Evolutionary conservation across 2,329 filamentous ascomycete genomes (phyloP), one percentile per base, ranked within the genome.

Genomic region (Claviceps spartinae): DNA sequence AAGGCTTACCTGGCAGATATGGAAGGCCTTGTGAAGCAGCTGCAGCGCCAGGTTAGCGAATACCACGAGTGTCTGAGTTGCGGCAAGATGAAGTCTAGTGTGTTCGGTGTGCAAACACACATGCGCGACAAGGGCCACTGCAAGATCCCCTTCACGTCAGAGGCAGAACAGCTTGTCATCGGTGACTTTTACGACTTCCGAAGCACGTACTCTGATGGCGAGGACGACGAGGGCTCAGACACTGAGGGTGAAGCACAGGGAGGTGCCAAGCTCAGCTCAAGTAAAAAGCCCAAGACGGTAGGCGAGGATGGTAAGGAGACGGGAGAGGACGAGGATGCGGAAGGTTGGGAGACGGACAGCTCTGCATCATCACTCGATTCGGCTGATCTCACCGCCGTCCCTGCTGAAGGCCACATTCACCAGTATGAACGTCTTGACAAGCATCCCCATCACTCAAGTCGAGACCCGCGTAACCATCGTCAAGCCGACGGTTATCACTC

Each of bases 51-150:
- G 59, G 83, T 98, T 42, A 78, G 83, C 55, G 79, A 88, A 54
- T 80, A 84, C 55, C 82, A 88, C 63, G 84, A 95, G 66, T 98
- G 93, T 66, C 68, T 98, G 47, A 89, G 83, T 64, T 98, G 93
- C 65, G 84, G 86, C 64, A 94, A 93, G 67, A 68, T 84, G 44
- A 87, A 93, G 64, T 80, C 83, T 56, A 90, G 83, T 13, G 76
- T 85, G 0, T 82, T 83, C 53, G 91, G 87, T 18, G 81, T 90
- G 26, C 90, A 96, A 64, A 96, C 90, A 0, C 93, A 98, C 66
- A 98, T 98, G 93, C 83, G 88, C 45, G 93, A 98, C 66, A 91
- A 89, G 65, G 86, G 88, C 1, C 93, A 98, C 69, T 97, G 91
- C 77, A 95, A 90, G 78, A 94, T 98, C 59, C 90, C 88, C 0